A percentile compares a stretch with the other conserved stretches of the same genome.
Conservation (phyloP, 352 stramenopile species). For the Phytopythium kandeliae region DNA sequence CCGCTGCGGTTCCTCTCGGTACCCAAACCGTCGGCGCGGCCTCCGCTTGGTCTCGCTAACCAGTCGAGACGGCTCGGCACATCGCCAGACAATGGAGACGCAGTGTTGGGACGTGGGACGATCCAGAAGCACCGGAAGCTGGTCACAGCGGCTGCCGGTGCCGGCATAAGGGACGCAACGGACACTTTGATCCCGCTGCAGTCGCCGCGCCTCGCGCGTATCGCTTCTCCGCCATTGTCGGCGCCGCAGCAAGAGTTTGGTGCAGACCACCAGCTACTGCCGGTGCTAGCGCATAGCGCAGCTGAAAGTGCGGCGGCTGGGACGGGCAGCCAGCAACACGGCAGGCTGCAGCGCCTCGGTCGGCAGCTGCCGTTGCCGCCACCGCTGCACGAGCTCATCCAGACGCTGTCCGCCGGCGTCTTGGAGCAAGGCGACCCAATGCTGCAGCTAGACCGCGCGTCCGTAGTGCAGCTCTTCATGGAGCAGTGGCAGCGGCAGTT, state of each 20-base stretch:
- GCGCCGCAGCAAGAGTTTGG: neutral
- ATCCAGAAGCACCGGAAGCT: constrained; percentile 2
- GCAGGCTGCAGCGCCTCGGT: neutral
- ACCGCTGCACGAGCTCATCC: constrained; percentile 49
- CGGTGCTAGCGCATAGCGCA: neutral
- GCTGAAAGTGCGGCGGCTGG: neutral
- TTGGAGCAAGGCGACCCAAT: constrained; percentile 27
- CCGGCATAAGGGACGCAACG: neutral
- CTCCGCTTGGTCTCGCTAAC: neutral
- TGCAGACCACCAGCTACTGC: neutral
- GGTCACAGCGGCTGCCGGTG: constrained; percentile 1
- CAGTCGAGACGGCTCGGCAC: neutral
- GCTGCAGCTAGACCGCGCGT: constrained; percentile 44
- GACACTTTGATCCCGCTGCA: constrained; percentile 30
- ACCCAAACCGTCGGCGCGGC: constrained; percentile 12
- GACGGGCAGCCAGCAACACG: no score
- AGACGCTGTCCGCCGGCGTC: constrained; percentile 43
- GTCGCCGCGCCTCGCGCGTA: constrained; percentile 30
- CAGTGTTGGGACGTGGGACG: neutral
- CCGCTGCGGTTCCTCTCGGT: constrained; percentile 21
- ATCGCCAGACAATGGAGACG: neutral
- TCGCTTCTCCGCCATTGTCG: constrained; percentile 2
- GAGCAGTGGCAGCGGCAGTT: constrained; percentile 55
- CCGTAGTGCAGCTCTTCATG: constrained; percentile 55
- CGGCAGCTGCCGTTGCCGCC: constrained; percentile 5